These are phyloP conservation scores for Pichia occidentalis DNA, from an alignment of 805 yeast species.

Conservation along the genomic window DNA sequence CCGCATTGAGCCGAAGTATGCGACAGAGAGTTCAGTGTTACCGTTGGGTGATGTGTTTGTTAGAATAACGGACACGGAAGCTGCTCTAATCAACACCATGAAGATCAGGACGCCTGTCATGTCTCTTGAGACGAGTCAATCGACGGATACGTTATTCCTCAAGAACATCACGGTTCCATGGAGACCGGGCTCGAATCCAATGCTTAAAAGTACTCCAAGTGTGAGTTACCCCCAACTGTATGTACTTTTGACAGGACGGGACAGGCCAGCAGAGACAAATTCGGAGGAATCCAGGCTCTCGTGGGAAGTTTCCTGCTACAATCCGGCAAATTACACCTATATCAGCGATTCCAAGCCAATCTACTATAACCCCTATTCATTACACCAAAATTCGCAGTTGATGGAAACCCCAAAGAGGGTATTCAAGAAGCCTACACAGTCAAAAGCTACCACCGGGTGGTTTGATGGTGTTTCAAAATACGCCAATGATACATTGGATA, in stretches of 20 bases:
- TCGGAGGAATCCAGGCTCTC: constrained; percentile 50
- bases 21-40: constrained; percentile 37
- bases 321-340: constrained; percentile 27
- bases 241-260: constrained; percentile 63
- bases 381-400: constrained; percentile 26
- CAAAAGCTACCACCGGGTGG: constrained; percentile 11
- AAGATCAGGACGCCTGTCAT: constrained; percentile 34
- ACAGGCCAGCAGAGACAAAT: constrained; percentile 45
- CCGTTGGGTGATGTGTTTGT: constrained; percentile 48
- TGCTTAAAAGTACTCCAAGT: constrained; percentile 74
- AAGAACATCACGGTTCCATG: constrained; percentile 62
- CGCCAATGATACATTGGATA: constrained; percentile 22
- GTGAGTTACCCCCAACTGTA: constrained; percentile 61
- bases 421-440: constrained; percentile 8
- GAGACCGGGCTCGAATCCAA: constrained; percentile 74
- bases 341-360: constrained; percentile 25
- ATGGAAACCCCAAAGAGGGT: constrained; percentile 16
- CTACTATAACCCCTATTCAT: constrained; percentile 29
- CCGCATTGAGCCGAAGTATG: constrained; percentile 34
- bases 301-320: constrained; percentile 36
- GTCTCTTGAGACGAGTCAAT: constrained; percentile 22
- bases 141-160: constrained; percentile 60
- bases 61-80: constrained; percentile 49
- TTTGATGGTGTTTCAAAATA: constrained; percentile 11
- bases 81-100: constrained; percentile 43